Evolutionary conservation across 306 rosid species (phyloP).

Genomic region (Trifolium dubium): DNA sequence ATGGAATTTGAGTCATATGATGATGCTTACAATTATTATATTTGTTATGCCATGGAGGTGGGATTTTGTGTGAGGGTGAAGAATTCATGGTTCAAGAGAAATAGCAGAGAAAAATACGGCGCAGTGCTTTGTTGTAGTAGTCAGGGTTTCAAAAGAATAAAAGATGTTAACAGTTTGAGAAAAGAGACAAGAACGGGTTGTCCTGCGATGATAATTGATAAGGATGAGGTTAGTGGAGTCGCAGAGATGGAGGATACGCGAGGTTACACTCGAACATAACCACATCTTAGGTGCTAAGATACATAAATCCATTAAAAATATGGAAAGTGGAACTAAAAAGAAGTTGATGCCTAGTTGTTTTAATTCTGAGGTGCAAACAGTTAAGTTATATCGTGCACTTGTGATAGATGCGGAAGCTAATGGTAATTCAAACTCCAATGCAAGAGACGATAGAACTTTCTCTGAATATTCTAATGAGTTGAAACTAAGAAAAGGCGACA

Average conservation of each 20-base stretch:
- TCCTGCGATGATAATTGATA: conserved; percentile 94
- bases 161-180: conserved; percentile 83
- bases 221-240: conserved; percentile 91
- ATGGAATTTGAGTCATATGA: conserved; percentile 97
- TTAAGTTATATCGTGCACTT: conserved; percentile 84
- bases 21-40: conserved; percentile 91
- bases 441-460: conserved; percentile 50
- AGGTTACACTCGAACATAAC: conserved; percentile 85
- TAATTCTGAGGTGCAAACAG: conserved; percentile 68
- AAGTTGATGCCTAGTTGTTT: conserved; percentile 58
- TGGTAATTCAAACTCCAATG: conserved; percentile 48
- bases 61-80: conserved; percentile 95
- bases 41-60: conserved; percentile 89
- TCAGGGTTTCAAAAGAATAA: conserved; percentile 92
- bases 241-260: conserved; percentile 89
- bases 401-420: conserved; percentile 80
- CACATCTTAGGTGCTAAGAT: conserved; percentile 76
- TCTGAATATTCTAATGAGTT: conserved; percentile 55
- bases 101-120: conserved; percentile 93
- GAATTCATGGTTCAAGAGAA: conserved; percentile 95
- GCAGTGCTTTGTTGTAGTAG: conserved; percentile 98
- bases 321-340: conserved; percentile 64
- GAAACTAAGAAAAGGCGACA: conserved; percentile 81
- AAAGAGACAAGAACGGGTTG: conserved; percentile 97
- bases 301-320: conserved; percentile 65